Conservation (phyloP, 176 grass and related monocot species). For the Raddia distichophylla region DNA sequence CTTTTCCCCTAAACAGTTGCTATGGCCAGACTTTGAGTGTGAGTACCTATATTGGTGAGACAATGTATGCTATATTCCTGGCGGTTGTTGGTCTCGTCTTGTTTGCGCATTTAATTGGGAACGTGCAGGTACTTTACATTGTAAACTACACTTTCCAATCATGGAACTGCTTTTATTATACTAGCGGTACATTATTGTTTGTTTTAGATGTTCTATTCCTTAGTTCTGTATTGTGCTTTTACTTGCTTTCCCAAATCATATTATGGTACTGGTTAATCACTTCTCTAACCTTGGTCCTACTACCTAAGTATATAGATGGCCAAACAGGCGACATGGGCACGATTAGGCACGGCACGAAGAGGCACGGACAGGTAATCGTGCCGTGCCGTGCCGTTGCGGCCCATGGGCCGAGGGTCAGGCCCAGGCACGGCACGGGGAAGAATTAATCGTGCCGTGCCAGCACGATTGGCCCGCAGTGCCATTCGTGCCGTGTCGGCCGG, state of each 20-base stretch:
- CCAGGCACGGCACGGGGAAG: no score
- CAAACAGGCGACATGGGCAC: no score
- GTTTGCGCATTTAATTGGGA: conserved; percentile 96
- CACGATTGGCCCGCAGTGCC: no score
- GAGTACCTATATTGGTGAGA: conserved; percentile 98
- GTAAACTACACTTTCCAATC: conserved; percentile 24
- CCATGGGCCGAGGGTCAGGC: no score
- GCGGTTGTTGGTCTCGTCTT: conserved; percentile 84
- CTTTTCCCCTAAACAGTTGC: conserved; percentile 58
- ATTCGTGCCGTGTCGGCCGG: no score
- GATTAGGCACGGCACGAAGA: no score
- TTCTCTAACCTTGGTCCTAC: neutral
- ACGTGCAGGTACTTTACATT: conserved; percentile 71
- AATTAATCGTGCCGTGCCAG: no score
- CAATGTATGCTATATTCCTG: conserved; percentile 88
- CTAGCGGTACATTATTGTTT: neutral
- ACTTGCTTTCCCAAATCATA: neutral
- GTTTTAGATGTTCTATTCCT: neutral
- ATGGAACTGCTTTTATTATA: neutral
- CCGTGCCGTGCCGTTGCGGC: no score
- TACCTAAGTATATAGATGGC: neutral
- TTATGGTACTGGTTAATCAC: neutral
- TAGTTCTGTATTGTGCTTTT: neutral
- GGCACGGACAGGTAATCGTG: no score
- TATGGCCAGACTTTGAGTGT: conserved; percentile 88